Base-by-base conservation (phyloP, 805 yeast genomes). In the Wickerhamomyces rabaulensis region DNA sequence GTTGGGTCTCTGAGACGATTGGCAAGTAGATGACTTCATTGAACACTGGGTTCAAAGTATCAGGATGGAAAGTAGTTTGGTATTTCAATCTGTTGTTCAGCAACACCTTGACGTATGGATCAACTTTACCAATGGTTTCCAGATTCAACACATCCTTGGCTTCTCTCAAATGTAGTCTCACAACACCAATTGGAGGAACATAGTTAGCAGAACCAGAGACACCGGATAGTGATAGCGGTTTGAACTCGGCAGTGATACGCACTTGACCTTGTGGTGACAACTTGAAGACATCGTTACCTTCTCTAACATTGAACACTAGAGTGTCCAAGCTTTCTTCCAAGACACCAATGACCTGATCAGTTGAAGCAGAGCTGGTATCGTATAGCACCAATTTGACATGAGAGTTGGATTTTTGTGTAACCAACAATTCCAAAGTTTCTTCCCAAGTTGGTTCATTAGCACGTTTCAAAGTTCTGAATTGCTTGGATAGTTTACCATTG, bases 361-460 rank as follows among this genome's bases (percentile, higher is more conserved):
- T 78, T 3, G 63, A 65, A 23, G 65, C 66, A 41, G 70, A 63
- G 29, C 80, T 78, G 9, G 79, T 69, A 63, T 86, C 91, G 58
- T 74, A 81, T 22, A 87, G 71, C 21, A 77, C 61, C n/a, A 87
- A 65, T 51, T 72, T 76, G 25, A 85, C 54, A 22, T 69, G 68
- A 16, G 90, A 75, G 27, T 65, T 66, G 1, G 82, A 71, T 61
- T 82, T 87, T 25, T 84, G 74, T 6, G 81, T 74, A 33, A 87
- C 67, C 53, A 87, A 70, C 6, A 78, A 60, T 64, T 87, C 95
- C 46, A 80, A 64, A 25, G 74, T 62, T 56, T 80, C 80, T 49
- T 79, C 81, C 81, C 86, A 87, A 12, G 81, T 68, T 16, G 95
- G 95, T 57, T 82, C 88, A 56, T 85, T 87, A 9, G 80, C 74